phyloP scores from a whole-genome alignment of 2,329 filamentous ascomycete species.

The Ophiostoma triangulosporum region DNA sequence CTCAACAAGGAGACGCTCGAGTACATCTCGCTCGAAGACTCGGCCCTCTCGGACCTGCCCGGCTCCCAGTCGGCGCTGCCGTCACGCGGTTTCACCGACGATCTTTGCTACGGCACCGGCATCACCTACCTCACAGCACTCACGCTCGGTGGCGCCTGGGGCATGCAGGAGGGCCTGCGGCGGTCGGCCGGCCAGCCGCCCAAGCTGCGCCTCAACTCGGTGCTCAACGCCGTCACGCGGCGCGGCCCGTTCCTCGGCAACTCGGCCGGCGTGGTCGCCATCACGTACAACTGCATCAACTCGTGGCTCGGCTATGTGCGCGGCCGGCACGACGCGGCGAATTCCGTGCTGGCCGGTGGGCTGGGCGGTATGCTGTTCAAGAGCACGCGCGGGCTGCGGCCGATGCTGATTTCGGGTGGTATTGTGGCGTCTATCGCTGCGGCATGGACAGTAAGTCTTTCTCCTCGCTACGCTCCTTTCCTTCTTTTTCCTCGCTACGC shows the following conservation, averaged over 20 bases:
- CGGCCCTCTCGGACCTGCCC: constrained; percentile 71
- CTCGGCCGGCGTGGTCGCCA: constrained; percentile 86
- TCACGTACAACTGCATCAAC: constrained; percentile 91
- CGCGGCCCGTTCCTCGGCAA: constrained; percentile 92
- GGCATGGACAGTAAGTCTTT: constrained; percentile 68
- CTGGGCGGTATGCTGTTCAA: constrained; percentile 93
- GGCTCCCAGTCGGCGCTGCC: constrained; percentile 79
- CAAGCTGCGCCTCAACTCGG: constrained; percentile 84
- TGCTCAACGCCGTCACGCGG: constrained; percentile 86
- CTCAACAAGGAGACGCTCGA: constrained; percentile 87
- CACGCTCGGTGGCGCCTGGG: constrained; percentile 79
- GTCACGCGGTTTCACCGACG: constrained; percentile 93
- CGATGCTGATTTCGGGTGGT: constrained; percentile 88
- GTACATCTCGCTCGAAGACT: constrained; percentile 90
- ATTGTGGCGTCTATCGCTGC: constrained; percentile 79
- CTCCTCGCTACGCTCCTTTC: neutral
- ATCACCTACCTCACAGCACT: constrained; percentile 86
- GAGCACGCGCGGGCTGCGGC: constrained; percentile 77
- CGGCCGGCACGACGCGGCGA: constrained; percentile 79
- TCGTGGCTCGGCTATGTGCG: constrained; percentile 65
- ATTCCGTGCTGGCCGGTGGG: constrained; percentile 73
- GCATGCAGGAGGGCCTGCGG: constrained; percentile 75
- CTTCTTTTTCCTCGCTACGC: neutral
- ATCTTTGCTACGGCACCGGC: constrained; percentile 94
- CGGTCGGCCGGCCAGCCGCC: constrained; percentile 66